Conservation (phyloP, 1,284 basidiomycete genomes). For the Pseudozyma sp. region DNA sequence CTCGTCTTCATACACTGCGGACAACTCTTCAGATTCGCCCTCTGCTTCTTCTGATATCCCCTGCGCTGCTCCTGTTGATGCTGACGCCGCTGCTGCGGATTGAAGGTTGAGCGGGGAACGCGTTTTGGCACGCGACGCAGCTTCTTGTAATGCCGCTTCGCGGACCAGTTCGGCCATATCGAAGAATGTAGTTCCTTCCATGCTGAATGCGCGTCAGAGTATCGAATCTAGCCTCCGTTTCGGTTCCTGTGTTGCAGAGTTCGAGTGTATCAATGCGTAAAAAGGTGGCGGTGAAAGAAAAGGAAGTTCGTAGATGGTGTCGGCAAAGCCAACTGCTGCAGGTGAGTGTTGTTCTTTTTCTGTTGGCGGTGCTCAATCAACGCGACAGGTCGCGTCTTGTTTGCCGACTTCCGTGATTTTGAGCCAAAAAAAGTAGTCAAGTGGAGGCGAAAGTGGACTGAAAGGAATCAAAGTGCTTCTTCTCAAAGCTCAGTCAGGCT, state of each 20-base stretch:
- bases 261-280: background rate
- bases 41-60: constrained; percentile 14
- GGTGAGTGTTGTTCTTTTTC: constrained; percentile 35
- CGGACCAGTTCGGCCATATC: constrained; percentile 39
- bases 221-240: background rate
- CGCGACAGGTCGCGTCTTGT: constrained; percentile 22
- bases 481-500: no score
- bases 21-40: constrained; percentile 25
- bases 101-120: constrained; percentile 27
- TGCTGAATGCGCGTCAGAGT: background rate
- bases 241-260: background rate
- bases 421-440: background rate
- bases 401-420: constrained; percentile 25
- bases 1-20: constrained; percentile 42
- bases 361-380: constrained; percentile 3
- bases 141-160: constrained; percentile 36
- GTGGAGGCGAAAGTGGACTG: background rate
- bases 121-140: constrained; percentile 32
- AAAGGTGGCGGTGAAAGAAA: background rate
- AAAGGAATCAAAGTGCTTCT: no score
- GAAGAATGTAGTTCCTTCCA: constrained; percentile 27
- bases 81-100: constrained; percentile 1
- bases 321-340: background rate
- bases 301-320: background rate
- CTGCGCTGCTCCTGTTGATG: background rate